Conservation (phyloP, 331 rosid genomes). For the Quercus lobata region DNA sequence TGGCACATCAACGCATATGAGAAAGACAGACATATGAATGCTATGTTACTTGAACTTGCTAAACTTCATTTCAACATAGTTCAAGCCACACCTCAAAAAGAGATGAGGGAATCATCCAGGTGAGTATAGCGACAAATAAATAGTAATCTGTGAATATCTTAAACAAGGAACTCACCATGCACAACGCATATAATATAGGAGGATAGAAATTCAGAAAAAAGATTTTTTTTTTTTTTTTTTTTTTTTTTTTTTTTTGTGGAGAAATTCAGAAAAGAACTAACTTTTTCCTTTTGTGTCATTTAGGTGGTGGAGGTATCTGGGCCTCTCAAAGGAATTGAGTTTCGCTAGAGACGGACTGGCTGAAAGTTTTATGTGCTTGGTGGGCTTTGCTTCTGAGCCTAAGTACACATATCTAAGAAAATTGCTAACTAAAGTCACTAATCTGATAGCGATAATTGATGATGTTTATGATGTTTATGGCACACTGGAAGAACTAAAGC, state of each 20-base stretch:
- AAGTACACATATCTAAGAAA: slow-evolving; percentile 35
- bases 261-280: too few relatives aligned
- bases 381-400: slow-evolving; percentile 42
- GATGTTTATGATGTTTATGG: slow-evolving; percentile 67
- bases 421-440: slow-evolving; percentile 58
- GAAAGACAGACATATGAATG: background rate
- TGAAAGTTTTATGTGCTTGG: slow-evolving; percentile 57
- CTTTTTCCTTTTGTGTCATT: background rate
- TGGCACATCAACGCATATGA: slow-evolving; percentile 37
- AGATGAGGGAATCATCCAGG: too few relatives aligned
- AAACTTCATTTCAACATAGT: slow-evolving; percentile 41
- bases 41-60: slow-evolving; percentile 35
- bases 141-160: too few relatives aligned
- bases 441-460: slow-evolving; percentile 42
- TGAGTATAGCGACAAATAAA: too few relatives aligned
- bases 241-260: too few relatives aligned
- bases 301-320: slow-evolving; percentile 79
- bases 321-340: slow-evolving; percentile 23
- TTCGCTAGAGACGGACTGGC: slow-evolving; percentile 69
- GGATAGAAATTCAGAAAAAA: too few relatives aligned
- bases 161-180: too few relatives aligned
- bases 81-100: slow-evolving; percentile 26
- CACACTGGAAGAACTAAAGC: slow-evolving; percentile 45
- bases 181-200: too few relatives aligned
- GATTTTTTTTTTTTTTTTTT: too few relatives aligned